Evolutionary conservation across 1,284 basidiomycete species (phyloP).

Genomic region (Cutaneotrichosporon sp.): DNA sequence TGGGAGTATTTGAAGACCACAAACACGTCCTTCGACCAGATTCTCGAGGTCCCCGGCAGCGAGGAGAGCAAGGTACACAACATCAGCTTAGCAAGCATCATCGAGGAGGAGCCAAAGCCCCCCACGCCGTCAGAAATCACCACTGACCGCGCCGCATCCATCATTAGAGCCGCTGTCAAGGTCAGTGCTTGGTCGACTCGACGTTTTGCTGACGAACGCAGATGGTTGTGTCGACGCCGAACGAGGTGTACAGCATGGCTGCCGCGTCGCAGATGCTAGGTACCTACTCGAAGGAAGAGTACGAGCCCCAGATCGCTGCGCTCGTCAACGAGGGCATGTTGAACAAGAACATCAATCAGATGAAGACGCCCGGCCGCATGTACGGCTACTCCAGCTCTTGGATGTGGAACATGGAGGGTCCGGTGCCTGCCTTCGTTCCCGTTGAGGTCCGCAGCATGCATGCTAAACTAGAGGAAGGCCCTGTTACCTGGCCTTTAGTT

Average conservation of each 20-base stretch:
- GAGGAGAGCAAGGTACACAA: constrained; percentile 64
- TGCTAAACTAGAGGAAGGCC: constrained; percentile 33
- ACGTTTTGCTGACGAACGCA: constrained; percentile 9
- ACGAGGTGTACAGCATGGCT: constrained; percentile 60
- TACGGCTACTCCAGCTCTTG: constrained; percentile 45
- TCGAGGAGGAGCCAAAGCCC: constrained; percentile 48
- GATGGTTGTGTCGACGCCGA: constrained; percentile 68
- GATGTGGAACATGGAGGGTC: constrained; percentile 51
- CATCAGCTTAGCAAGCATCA: constrained; percentile 56
- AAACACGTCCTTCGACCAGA: constrained; percentile 58
- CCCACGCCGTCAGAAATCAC: neutral
- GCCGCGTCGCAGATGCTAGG: constrained; percentile 58
- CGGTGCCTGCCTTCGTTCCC: constrained; percentile 59
- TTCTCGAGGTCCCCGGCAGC: constrained; percentile 22
- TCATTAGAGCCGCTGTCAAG: constrained; percentile 67
- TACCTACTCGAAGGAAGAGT: constrained; percentile 56
- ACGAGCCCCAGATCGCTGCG: constrained; percentile 52
- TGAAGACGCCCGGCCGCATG: constrained; percentile 17
- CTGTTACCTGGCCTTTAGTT: constrained; percentile 40
- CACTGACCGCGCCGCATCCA: constrained; percentile 23
- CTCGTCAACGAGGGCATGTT: constrained; percentile 35
- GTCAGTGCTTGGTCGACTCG: constrained; percentile 45
- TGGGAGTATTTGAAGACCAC: constrained; percentile 49
- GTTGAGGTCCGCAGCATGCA: constrained; percentile 53
- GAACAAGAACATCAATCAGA: constrained; percentile 14